Evolutionary conservation across 257 asterid species (phyloP).

Genomic region (Haberlea rhodopensis): DNA sequence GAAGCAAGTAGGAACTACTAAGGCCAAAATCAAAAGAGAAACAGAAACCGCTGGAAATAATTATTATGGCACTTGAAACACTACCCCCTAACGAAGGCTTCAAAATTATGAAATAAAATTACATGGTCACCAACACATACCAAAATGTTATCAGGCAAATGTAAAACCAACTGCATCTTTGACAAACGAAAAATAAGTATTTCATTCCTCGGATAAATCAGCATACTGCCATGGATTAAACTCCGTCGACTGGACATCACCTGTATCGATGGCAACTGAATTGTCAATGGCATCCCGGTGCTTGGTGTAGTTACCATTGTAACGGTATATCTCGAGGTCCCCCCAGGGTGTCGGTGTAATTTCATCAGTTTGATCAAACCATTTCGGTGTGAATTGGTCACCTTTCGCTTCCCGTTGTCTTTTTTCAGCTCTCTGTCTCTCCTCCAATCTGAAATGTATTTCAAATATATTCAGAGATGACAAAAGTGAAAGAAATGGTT

Average conservation of each 20-base stretch:
- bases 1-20: no score
- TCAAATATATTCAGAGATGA: background rate
- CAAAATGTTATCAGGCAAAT: no score
- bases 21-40: no score
- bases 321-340: slow-evolving; percentile 72
- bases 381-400: slow-evolving; percentile 63
- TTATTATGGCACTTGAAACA: background rate
- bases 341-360: slow-evolving; percentile 92
- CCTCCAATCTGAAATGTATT: slow-evolving; percentile 64
- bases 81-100: no score
- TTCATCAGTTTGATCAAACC: slow-evolving; percentile 84
- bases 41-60: background rate
- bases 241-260: slow-evolving; percentile 48
- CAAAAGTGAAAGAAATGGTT: background rate
- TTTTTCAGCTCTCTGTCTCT: slow-evolving; percentile 93
- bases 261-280: slow-evolving; percentile 39
- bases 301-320: slow-evolving; percentile 64
- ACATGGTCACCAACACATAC: background rate
- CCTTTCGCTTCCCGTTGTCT: slow-evolving; percentile 77
- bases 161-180: background rate
- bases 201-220: slow-evolving; percentile 38
- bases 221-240: slow-evolving; percentile 93
- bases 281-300: slow-evolving; percentile 59
- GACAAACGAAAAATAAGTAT: background rate
- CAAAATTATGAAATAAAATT: background rate